Evolutionary conservation across 306 rosid genomes (phyloP).

Genomic region (Prunus padus): DNA sequence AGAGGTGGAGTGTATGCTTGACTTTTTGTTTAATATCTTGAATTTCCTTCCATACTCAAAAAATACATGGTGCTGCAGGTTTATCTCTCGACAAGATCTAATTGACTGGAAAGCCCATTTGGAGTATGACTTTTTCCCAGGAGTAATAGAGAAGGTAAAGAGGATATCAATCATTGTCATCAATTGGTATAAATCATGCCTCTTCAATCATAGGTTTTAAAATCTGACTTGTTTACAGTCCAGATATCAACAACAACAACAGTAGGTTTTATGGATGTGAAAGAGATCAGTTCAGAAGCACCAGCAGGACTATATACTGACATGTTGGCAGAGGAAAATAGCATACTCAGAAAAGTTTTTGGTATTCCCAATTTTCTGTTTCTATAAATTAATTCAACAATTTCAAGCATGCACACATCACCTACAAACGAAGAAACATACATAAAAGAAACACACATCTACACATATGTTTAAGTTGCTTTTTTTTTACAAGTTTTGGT

Average conservation of each 20-base stretch:
- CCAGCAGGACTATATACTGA: conserved; percentile 65
- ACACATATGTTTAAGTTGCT: not conserved
- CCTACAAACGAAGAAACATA: not conserved
- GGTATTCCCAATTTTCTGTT: conserved; percentile 43
- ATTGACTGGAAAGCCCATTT: conserved; percentile 84
- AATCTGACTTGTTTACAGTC: conserved; percentile 94
- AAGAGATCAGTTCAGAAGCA: conserved; percentile 56
- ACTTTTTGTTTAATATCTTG: conserved; percentile 16
- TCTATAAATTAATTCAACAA: not conserved
- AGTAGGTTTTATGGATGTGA: conserved; percentile 85
- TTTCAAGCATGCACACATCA: not conserved
- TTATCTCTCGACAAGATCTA: conserved; percentile 80
- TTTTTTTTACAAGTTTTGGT: not conserved
- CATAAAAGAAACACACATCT: not conserved
- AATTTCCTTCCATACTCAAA: conserved; percentile 22
- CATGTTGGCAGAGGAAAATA: conserved; percentile 66
- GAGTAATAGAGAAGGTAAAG: conserved; percentile 62
- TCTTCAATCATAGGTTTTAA: conserved; percentile 54
- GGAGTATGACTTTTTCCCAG: conserved; percentile 62
- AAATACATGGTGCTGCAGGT: conserved; percentile 46
- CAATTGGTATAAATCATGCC: conserved; percentile 18
- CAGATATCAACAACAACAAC: conserved; percentile 76
- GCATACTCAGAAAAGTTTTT: conserved; percentile 84
- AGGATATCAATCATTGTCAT: conserved; percentile 20
- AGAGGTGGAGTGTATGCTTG: conserved; percentile 46